Evolutionary conservation across 805 yeast genomes (phyloP).

Genomic region (Tetrapisispora nanseiensis): DNA sequence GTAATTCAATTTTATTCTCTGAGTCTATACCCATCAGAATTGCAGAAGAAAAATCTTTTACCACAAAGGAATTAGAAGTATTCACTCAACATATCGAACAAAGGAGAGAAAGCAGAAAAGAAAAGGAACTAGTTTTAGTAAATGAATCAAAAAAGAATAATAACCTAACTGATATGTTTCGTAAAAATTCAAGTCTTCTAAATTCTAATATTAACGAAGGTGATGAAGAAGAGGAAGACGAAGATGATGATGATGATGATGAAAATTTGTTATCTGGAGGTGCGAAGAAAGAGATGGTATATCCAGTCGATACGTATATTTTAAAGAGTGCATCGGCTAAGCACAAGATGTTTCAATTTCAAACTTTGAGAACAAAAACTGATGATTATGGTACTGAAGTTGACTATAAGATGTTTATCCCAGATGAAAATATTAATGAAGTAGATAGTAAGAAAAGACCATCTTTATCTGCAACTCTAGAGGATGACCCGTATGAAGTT

Average conservation of each 20-base stretch:
- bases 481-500: slow-evolving; percentile 22
- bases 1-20: slow-evolving; percentile 47
- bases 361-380: slow-evolving; percentile 44
- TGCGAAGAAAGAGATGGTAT: slow-evolving; percentile 10
- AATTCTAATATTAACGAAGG: not conserved
- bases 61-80: slow-evolving; percentile 40
- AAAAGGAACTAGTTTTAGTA: slow-evolving; percentile 26
- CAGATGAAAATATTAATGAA: slow-evolving; percentile 31
- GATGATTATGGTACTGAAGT: slow-evolving; percentile 88
- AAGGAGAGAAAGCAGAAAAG: slow-evolving; percentile 34
- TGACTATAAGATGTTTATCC: slow-evolving; percentile 50
- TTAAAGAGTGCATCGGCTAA: slow-evolving; percentile 17
- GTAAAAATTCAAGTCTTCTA: not conserved
- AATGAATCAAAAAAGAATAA: slow-evolving; percentile 21
- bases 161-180: slow-evolving; percentile 9
- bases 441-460: slow-evolving; percentile 20
- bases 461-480: slow-evolving; percentile 14
- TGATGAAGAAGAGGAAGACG: slow-evolving; percentile 13
- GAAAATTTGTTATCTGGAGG: slow-evolving; percentile 17
- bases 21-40: slow-evolving; percentile 31
- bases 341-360: slow-evolving; percentile 69
- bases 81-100: slow-evolving; percentile 39
- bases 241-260: slow-evolving; percentile 26
- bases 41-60: slow-evolving; percentile 39
- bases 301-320: slow-evolving; percentile 24